Base-by-base conservation (phyloP, 768 basidiomycete species). In the Glaciozyma martinii region DNA sequence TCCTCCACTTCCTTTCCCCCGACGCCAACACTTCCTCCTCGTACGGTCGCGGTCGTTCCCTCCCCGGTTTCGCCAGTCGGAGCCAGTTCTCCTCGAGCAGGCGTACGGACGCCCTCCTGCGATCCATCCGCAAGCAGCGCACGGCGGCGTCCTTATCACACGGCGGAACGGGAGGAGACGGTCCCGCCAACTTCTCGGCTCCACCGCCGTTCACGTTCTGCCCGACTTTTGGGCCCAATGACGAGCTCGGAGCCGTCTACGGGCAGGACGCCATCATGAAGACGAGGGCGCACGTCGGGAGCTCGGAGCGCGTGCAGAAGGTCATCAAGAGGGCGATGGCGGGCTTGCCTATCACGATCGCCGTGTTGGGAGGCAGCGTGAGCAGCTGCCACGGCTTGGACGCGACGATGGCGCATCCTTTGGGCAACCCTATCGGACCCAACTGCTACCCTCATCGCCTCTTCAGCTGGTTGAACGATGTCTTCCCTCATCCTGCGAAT, bases 401-500 rank as follows among this genome's bases (percentile, higher is more conserved):
- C 52, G 72, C 71, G 42, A 73, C 71, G 12, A 65, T 67, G 44
- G 73, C 72, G 1, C 73, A 74, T 60, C 73, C 73, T 42, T 58
- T 74, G 2, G 73, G 73, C n/a, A 74, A 74, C 63, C 73, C 73
- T 2, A 59, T 71, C 30, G 73, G 73, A 6, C 72, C 73, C 12
- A 74, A 72, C 60, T 74, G 94, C 76, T 99, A 97, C 77, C 94
- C 95, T 2, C 85, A 88, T n/a, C 84, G 84, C 60, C 89, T 98
- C 79, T 98, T 98, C 80, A 80, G 86, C 58, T 99, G 95, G 94
- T 95, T 94, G 89, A 90, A 93, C 78, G 82, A 81, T 60, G 84
- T 98, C n/a, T 99, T 99, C 78, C 95, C 94, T 0, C 90, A 99
- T 76, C 94, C 94, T 0, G 93, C 92, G 3, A 91, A 93, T 16